Evolutionary conservation across 495 filamentous ascomycete genomes (phyloP), one percentile per base, ranked within the genome.

Genomic region (Cercophora samala): DNA sequence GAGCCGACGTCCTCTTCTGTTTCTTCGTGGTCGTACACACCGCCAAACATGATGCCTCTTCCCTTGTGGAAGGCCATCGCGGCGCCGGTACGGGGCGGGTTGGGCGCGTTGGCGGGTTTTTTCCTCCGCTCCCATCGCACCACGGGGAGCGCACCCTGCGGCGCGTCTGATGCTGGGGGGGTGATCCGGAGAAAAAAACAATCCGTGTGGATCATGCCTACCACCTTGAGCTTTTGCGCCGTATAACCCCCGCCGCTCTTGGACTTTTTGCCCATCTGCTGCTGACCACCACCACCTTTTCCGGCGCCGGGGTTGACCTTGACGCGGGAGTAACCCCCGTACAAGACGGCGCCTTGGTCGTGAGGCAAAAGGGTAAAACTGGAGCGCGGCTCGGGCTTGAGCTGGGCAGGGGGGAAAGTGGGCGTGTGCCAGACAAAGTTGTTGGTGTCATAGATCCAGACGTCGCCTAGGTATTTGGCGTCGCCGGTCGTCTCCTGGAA

Each of bases 401-500:
- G 85, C 17, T 91, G 87, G 19, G 91, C 90, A 4, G 88, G 79
- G 1, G 92, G 86, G 5, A 95, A 81, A 1, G 79, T 77, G 0
- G 92, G 91, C 65, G 81, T 88, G 75, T 89, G 83, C 93, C 93
- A 97, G 55, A 86, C 81, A 70, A 89, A 94, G 70, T 86, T 90
- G 58, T 75, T 73, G 0, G 85, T 87, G 70, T 89, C 86, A 63
- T 87, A 89, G 5, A 86, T 69, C 86, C 86, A 89, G 51, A 88
- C 74, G 70, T 92, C 90, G 3, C 81, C 79, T 1, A 99, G 83
- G 75, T 98, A 99, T 70, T 92, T 95, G 5, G 95, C 97, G 74
- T 91, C 88, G 72, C 94, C 89, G 9, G 92, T 91, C 18, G 94
- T 97, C 75, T 99, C 95, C 77, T 98, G 95, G 75, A 99, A 99